Evolutionary conservation across 2,329 filamentous ascomycete genomes (phyloP).

Genomic region (Bipolaris sorokiniana): DNA sequence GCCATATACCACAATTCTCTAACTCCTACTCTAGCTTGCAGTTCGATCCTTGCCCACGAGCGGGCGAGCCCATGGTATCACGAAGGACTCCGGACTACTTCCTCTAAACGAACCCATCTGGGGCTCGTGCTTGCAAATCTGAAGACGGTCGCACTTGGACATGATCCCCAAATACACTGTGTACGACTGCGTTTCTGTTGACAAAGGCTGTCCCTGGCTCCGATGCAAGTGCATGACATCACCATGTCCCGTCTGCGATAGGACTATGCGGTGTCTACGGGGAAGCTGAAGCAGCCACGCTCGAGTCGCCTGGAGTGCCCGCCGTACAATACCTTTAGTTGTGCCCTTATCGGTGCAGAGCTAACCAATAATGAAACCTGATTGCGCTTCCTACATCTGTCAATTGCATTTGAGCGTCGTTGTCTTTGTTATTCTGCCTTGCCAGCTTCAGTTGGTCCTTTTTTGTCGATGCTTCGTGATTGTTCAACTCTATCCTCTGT

Average conservation of each 20-base stretch:
- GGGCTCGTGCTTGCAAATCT: conserved; percentile 29
- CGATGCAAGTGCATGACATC: conserved; percentile 7
- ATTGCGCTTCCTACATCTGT: neutral
- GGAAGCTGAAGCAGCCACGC: conserved; percentile 13
- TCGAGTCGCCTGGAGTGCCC: conserved; percentile 10
- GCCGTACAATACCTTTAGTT: conserved; percentile 3
- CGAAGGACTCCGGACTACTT: conserved; percentile 97
- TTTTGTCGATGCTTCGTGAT: neutral
- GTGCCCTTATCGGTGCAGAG: conserved; percentile 1
- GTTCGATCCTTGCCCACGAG: conserved; percentile 97
- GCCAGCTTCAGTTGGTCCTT: neutral
- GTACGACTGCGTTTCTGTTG: conserved; percentile 16
- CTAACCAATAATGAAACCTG: conserved; percentile 6
- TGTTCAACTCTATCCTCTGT: neutral
- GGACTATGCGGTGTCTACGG: conserved; percentile 8
- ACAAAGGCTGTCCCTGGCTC: conserved; percentile 6
- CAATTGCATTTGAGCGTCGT: neutral
- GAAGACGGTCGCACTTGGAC: conserved; percentile 15
- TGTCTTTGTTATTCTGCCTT: neutral
- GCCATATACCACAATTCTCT: conserved; percentile 17
- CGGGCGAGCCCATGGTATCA: conserved; percentile 98
- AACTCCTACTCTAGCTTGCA: conserved; percentile 73
- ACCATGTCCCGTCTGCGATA: conserved; percentile 2
- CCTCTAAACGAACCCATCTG: conserved; percentile 63
- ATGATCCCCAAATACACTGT: conserved; percentile 16